These are phyloP conservation scores for Malassezia yamatoensis DNA, from an alignment of 1,284 basidiomycete species.

Conservation along the genomic window DNA sequence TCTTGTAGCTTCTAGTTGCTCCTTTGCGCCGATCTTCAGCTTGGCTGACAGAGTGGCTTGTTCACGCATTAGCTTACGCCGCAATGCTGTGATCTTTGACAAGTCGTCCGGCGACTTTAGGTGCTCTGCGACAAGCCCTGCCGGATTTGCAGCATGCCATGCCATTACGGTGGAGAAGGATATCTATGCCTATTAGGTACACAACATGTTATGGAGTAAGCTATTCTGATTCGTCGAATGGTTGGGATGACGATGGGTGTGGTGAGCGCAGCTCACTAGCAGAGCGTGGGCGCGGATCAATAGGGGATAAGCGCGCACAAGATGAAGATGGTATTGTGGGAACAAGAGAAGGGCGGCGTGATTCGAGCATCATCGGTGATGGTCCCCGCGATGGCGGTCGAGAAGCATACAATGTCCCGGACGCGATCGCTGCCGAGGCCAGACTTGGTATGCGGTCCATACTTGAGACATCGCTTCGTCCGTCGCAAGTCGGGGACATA, in stretches of 20 bases:
- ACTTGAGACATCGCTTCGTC: not conserved
- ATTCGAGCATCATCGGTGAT: constrained; percentile 6
- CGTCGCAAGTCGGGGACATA: not conserved
- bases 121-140: constrained; percentile 30
- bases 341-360: constrained; percentile 1
- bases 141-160: constrained; percentile 3
- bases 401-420: not conserved
- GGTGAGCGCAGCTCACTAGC: not conserved
- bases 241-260: not conserved
- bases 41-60: constrained; percentile 88
- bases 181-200: not conserved
- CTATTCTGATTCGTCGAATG: not conserved
- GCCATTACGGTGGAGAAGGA: constrained; percentile 3
- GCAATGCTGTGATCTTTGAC: constrained; percentile 72
- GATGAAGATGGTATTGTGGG: not conserved
- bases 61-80: constrained; percentile 92
- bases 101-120: constrained; percentile 72
- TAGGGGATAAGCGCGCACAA: not conserved
- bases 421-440: not conserved
- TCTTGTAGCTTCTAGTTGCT: constrained; percentile 81
- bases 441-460: not conserved
- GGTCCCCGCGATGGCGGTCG: constrained; percentile 10
- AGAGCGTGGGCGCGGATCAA: not conserved
- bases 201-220: constrained; percentile 4
- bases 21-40: constrained; percentile 81